Evolutionary conservation across 495 filamentous ascomycete genomes (phyloP), one percentile per base, ranked within the genome.

Genomic region (Annulohypoxylon stygium): DNA sequence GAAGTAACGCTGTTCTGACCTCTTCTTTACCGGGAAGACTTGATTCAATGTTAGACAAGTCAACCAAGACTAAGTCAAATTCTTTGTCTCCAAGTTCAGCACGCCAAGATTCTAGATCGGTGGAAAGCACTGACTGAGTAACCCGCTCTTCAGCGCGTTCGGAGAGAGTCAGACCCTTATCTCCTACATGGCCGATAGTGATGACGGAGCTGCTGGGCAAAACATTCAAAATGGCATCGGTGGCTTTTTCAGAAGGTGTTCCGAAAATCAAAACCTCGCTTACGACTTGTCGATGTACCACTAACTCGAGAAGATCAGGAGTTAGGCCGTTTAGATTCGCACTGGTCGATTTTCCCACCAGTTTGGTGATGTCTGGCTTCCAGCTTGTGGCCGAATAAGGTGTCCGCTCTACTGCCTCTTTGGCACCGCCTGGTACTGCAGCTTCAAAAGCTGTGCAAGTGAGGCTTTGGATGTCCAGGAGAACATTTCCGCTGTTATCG

Each of bases 391-490:
- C 18, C 16, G 45, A 50, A 50, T 16, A 50, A 16, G 45, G n/a
- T 20, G n/a, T 18, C 7, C 7, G 45, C 7, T 50, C 9, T 8
- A 14, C 18, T 8, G 2, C 16, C 2, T 18, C 18, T 18, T 50
- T 20, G 8, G 50, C 50, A 11, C 30, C n/a, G 36, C 78, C 71
- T 1, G 80, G 67, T 30, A 72, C 65, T 34, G 73, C 73, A 57
- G 73, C 73, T 23, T 75, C 73, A 23, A 72, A 77, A 3, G 68
- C 37, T 4, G 63, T 72, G 20, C 67, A 75, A 14, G 67, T 73
- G 5, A 77, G 58, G 34, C 63, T 73, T 25, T 60, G 71, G 20
- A 77, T 59, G 26, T 75, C 65, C 12, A 75, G 16, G 14, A 77
- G 37, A 34, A 75, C 37, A 20, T 57, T 66, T 3, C 45, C 54